These are phyloP conservation scores for Stylonectria norvegica DNA, from an alignment of 2,329 filamentous ascomycete genomes.

Conservation along the genomic window DNA sequence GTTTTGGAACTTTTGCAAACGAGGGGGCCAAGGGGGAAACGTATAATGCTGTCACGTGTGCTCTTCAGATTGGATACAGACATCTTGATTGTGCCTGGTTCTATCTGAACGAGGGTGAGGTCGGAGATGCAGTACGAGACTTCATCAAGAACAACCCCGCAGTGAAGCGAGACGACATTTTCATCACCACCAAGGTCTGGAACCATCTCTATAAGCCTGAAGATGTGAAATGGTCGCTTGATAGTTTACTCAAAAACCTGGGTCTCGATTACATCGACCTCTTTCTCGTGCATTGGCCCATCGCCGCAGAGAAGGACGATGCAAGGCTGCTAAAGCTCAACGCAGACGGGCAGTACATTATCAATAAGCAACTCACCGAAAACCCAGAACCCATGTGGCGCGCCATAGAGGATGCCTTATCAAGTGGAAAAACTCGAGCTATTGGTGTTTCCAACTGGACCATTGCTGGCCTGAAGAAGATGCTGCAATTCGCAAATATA, in stretches of 20 bases:
- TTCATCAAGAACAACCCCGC: slow-evolving; percentile 26
- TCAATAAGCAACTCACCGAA: slow-evolving; percentile 42
- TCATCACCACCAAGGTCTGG: slow-evolving; percentile 60
- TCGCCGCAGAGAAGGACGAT: slow-evolving; percentile 42
- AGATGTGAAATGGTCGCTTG: slow-evolving; percentile 46
- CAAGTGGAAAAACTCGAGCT: slow-evolving; percentile 38
- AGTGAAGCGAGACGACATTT: slow-evolving; percentile 37
- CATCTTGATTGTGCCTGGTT: slow-evolving; percentile 48
- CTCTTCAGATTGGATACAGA: slow-evolving; percentile 43
- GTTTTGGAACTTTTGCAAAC: slow-evolving; percentile 65
- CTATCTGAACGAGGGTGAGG: slow-evolving; percentile 44
- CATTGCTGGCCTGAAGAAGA: slow-evolving; percentile 35
- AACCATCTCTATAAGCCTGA: slow-evolving; percentile 51
- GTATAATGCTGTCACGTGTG: slow-evolving; percentile 36
- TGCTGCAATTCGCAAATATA: slow-evolving; percentile 38
- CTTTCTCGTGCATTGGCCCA: slow-evolving; percentile 50
- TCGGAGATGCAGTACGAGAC: slow-evolving; percentile 40
- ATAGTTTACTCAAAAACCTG: slow-evolving; percentile 47
- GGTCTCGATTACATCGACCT: slow-evolving; percentile 52
- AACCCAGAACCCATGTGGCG: slow-evolving; percentile 48
- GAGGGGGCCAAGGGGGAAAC: slow-evolving; percentile 45
- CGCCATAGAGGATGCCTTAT: slow-evolving; percentile 50
- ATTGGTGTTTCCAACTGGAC: slow-evolving; percentile 54
- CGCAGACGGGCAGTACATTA: slow-evolving; percentile 44
- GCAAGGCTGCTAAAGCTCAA: slow-evolving; percentile 43